Percentiles rank a stretch among this genome's conserved stretches.
Conservation (phyloP, 2,329 filamentous ascomycete species). For the Diplodia intermedia region DNA sequence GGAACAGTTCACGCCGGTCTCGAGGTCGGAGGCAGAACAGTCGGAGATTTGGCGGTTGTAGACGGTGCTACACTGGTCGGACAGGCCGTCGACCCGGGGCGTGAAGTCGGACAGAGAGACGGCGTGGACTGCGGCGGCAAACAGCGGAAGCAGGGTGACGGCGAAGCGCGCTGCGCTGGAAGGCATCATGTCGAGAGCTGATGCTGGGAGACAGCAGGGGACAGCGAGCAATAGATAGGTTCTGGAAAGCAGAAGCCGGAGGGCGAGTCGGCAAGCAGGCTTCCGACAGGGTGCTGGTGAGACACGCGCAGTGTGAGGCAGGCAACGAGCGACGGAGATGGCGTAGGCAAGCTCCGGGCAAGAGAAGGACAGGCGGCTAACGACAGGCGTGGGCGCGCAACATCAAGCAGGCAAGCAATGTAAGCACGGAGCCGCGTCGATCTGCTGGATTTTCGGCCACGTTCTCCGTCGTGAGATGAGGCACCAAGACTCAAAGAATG, state of each 20-base stretch:
- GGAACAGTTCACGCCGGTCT: slow-evolving; percentile 40
- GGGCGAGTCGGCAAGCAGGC: slow-evolving; percentile 8
- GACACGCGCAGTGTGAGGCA: slow-evolving; percentile 23
- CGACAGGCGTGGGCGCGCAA: slow-evolving; percentile 13
- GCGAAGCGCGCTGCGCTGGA: slow-evolving; percentile 23
- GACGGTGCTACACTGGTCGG: slow-evolving; percentile 47
- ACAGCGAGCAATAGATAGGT: slow-evolving; percentile 12
- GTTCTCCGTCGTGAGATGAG: slow-evolving; percentile 24
- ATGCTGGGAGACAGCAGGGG: neutral
- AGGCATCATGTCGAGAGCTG: slow-evolving; percentile 19
- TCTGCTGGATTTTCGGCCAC: slow-evolving; percentile 12
- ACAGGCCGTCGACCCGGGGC: slow-evolving; percentile 51
- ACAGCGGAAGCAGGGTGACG: slow-evolving; percentile 27
- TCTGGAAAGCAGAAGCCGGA: neutral
- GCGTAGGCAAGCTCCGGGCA: slow-evolving; percentile 4
- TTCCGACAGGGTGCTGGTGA: slow-evolving; percentile 21
- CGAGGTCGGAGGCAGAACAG: slow-evolving; percentile 48
- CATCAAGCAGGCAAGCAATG: slow-evolving; percentile 21
- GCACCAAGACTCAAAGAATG: slow-evolving; percentile 29
- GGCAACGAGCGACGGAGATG: slow-evolving; percentile 20
- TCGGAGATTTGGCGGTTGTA: slow-evolving; percentile 52
- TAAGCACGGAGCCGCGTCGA: slow-evolving; percentile 13
- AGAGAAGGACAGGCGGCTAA: slow-evolving; percentile 6
- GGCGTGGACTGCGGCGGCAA: slow-evolving; percentile 41
- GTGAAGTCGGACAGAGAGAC: slow-evolving; percentile 56